Base-by-base conservation (phyloP, 2,329 filamentous ascomycete genomes). In the Fusarium solani-melongenae region DNA sequence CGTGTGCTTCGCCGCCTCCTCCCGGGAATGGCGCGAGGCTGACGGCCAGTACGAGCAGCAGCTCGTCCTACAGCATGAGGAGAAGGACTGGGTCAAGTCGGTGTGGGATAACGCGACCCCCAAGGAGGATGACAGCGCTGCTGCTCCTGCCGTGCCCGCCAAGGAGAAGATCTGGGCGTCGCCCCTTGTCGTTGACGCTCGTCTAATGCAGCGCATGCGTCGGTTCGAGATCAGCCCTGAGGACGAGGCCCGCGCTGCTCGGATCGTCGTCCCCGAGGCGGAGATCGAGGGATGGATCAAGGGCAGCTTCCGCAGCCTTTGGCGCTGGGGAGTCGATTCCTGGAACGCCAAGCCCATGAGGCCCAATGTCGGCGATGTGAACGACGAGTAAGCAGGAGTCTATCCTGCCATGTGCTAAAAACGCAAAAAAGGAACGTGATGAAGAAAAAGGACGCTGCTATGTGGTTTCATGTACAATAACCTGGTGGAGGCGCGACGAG, bases 11-110 rank as follows among this genome's bases (percentile, higher is more conserved):
- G 90, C 87, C 64, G 90, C 86, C 63, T 83, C 86, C 7, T 82
- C 86, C 58, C 86, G 88, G 59, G 87, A 88, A 69, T 90, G 83
- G 83, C 83, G 81, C 57, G 82, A 86, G 38, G 80, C 79, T n/a
- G 80, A 83, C 33, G 81, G 81, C 39, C 77, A 80, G 63, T 80
- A 75, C 70, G 83, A 84, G 78, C 82, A 84, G 75, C 78, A 93
- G 79, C 85, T 83, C 5, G 84, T 90, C 14, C 88, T 98, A 29
- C 85, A 86, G 39, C 84, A 90, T 38, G 95, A 96, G 84, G 94
- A 98, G 83, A 83, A 83, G 51, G 90, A 96, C 80, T 98, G 95
- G 95, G 91, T 92, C 81, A 97, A 97, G 84, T 91, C 88, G n/a
- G 89, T 92, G 7, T 91, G 89, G 83, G 90, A 92, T 81, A 83